phyloP scores from a whole-genome alignment of 2,329 filamentous ascomycete genomes.

The Paecilomyces sp. region DNA sequence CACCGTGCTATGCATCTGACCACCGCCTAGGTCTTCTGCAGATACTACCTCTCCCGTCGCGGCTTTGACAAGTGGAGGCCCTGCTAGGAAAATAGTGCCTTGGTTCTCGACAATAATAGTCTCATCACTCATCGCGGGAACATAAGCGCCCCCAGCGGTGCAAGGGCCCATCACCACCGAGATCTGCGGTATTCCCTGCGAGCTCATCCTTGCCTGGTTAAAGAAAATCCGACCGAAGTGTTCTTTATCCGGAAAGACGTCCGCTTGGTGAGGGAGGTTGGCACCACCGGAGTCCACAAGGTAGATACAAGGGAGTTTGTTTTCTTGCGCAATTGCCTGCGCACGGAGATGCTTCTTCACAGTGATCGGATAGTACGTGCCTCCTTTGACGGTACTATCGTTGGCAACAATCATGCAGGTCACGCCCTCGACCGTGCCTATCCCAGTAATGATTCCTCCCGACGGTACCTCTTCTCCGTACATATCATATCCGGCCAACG shows the following conservation, averaged over 20 bases:
- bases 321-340: conserved; percentile 84
- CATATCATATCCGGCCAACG: conserved; percentile 78
- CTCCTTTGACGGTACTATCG: conserved; percentile 94
- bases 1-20: conserved; percentile 79
- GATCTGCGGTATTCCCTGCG: conserved; percentile 82
- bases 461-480: conserved; percentile 87
- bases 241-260: conserved; percentile 90
- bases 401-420: conserved; percentile 91
- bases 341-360: conserved; percentile 95
- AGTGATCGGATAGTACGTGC: conserved; percentile 94
- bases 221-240: conserved; percentile 98
- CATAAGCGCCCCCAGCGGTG: conserved; percentile 91
- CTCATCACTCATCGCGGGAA: conserved; percentile 96
- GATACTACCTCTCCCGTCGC: conserved; percentile 89
- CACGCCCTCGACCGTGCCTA: conserved; percentile 84
- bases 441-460: conserved; percentile 85
- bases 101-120: conserved; percentile 93
- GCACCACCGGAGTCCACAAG: conserved; percentile 93
- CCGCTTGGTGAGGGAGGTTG: conserved; percentile 88
- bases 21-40: conserved; percentile 85
- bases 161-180: conserved; percentile 96
- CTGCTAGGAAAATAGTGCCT: conserved; percentile 95
- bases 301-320: conserved; percentile 79
- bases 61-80: conserved; percentile 89
- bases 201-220: conserved; percentile 93